phyloP scores from a whole-genome alignment of 176 grass and related monocot genomes.

The Carex kokanica region DNA sequence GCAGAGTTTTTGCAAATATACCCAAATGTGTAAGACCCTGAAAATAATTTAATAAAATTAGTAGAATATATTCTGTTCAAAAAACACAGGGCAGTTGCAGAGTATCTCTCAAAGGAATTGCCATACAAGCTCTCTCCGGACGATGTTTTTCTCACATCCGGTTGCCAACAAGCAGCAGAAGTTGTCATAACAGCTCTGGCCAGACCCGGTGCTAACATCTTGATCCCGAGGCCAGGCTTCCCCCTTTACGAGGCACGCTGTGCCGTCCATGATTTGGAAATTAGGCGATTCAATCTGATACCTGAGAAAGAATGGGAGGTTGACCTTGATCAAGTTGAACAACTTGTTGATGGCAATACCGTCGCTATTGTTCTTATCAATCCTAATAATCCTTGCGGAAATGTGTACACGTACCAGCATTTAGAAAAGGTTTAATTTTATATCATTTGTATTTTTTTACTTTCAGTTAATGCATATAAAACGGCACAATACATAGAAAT shows the following conservation, averaged over 20 bases:
- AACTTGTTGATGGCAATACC: constrained; percentile 59
- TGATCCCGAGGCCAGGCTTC: constrained; percentile 58
- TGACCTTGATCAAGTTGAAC: constrained; percentile 53
- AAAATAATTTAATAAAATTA: background rate
- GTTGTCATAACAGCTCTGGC: constrained; percentile 44
- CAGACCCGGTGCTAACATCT: constrained; percentile 45
- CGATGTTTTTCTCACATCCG: constrained; percentile 57
- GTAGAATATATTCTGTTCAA: constrained; percentile 2
- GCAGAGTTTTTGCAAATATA: background rate
- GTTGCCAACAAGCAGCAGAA: constrained; percentile 62
- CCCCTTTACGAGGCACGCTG: constrained; percentile 46
- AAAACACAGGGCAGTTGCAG: constrained; percentile 51
- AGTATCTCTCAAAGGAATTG: constrained; percentile 53
- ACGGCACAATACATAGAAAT: background rate
- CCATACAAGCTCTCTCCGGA: constrained; percentile 51
- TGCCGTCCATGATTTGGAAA: constrained; percentile 38
- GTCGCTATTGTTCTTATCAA: constrained; percentile 62
- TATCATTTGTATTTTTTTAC: background rate
- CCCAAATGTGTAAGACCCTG: background rate
- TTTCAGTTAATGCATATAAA: too few species aligned
- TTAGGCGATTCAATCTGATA: constrained; percentile 42
- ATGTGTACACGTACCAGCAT: constrained; percentile 51
- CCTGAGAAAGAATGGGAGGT: constrained; percentile 52
- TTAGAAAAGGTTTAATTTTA: constrained; percentile 37
- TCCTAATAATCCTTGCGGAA: constrained; percentile 67